Evolutionary conservation across 164 flowering plant genomes (phyloP).

Genomic region (Akebia trifoliata): DNA sequence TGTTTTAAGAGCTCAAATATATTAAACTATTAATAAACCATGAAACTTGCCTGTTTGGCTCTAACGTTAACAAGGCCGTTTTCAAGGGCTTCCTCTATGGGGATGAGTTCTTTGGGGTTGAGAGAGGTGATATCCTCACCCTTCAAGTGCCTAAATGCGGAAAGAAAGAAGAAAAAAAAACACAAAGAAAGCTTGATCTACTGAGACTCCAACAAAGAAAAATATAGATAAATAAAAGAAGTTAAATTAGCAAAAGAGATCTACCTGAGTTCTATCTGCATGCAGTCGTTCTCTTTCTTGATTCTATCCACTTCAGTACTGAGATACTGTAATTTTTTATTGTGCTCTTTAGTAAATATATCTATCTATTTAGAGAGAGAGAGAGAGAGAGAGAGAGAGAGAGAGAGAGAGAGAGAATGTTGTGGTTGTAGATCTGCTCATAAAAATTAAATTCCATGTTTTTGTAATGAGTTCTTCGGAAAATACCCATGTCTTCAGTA

Average conservation of each 20-base stretch:
- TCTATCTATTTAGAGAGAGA: constrained; percentile 3
- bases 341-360: too few species aligned
- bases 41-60: constrained; percentile 30
- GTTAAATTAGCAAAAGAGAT: background rate
- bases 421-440: background rate
- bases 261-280: constrained; percentile 84
- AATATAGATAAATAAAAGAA: background rate
- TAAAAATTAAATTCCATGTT: background rate
- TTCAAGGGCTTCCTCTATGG: constrained; percentile 59
- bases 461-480: background rate
- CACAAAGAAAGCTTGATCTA: background rate
- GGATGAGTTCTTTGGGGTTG: constrained; percentile 44
- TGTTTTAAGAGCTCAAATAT: too few species aligned
- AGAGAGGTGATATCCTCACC: constrained; percentile 73
- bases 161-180: background rate
- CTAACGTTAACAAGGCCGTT: constrained; percentile 46
- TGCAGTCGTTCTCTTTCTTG: constrained; percentile 83
- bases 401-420: background rate
- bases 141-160: constrained; percentile 62
- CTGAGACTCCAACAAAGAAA: background rate
- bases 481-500: background rate
- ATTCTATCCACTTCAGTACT: constrained; percentile 71
- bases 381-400: background rate
- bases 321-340: constrained; percentile 42
- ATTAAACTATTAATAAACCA: too few species aligned